Evolutionary conservation across 1,284 basidiomycete species (phyloP).

Genomic region (Cutaneotrichosporon arboriforme): DNA sequence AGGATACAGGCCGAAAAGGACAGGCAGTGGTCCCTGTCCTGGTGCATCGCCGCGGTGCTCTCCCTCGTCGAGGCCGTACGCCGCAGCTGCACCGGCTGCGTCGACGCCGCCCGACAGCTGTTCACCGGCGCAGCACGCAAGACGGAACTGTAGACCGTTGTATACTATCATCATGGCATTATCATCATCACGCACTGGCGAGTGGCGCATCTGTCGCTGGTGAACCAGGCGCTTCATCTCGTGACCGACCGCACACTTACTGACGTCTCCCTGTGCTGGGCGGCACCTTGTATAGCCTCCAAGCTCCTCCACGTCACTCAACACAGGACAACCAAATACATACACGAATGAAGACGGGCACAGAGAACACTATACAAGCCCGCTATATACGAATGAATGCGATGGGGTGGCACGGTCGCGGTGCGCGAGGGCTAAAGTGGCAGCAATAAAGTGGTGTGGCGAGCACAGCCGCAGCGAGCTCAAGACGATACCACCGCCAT

Average conservation of each 20-base stretch:
- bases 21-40: not conserved
- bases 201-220: not conserved
- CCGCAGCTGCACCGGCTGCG: slow-evolving; percentile 20
- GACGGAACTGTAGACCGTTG: slow-evolving; percentile 9
- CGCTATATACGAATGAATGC: not conserved
- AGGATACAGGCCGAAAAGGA: too few relatives aligned
- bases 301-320: too few relatives aligned
- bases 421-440: not conserved
- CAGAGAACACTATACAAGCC: not conserved
- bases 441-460: not conserved
- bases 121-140: not conserved
- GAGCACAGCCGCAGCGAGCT: not conserved
- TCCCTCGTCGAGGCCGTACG: slow-evolving; percentile 17
- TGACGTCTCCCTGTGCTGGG: too few relatives aligned
- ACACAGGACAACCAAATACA: too few relatives aligned
- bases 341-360: not conserved
- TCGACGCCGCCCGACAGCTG: slow-evolving; percentile 8
- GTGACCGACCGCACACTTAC: too few relatives aligned
- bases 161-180: not conserved
- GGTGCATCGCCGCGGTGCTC: slow-evolving; percentile 6
- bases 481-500: not conserved
- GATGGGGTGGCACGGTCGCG: not conserved
- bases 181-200: not conserved
- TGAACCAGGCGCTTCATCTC: too few relatives aligned
- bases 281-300: too few relatives aligned